phyloP scores from a whole-genome alignment of 345 rosid species.

The Carallia pectinifolia region DNA sequence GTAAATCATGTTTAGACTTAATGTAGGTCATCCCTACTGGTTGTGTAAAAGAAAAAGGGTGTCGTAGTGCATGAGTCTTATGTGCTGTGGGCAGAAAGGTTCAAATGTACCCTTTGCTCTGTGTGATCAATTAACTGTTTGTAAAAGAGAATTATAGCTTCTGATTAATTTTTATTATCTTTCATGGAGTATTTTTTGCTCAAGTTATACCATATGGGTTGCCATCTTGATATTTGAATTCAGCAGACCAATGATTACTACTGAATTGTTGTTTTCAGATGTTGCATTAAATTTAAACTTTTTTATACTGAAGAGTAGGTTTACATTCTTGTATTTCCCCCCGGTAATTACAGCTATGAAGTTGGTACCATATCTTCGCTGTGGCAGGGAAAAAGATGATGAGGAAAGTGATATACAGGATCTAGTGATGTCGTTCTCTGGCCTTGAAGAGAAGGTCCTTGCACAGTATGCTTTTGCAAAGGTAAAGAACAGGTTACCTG shows the following conservation, averaged over 20 bases:
- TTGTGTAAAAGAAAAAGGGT: too few species aligned
- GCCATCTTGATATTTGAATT: too few species aligned
- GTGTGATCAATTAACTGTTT: too few species aligned
- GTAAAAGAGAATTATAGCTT: not conserved
- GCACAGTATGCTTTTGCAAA: conserved; percentile 90
- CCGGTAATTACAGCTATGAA: conserved; percentile 15
- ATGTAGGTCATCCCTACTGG: too few species aligned
- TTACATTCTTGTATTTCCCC: conserved; percentile 4
- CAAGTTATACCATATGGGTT: too few species aligned
- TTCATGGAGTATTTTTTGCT: too few species aligned
- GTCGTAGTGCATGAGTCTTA: too few species aligned
- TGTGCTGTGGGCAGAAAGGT: too few species aligned
- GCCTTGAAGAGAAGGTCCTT: conserved; percentile 87
- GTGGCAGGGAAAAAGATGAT: conserved; percentile 62
- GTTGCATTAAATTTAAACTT: not conserved
- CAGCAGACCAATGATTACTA: too few species aligned
- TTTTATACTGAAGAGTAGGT: not conserved
- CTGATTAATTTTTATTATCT: not conserved
- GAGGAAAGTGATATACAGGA: conserved; percentile 74
- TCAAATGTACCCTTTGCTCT: too few species aligned
- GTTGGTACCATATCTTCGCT: conserved; percentile 16
- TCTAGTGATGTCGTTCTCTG: conserved; percentile 65
- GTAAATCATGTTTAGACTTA: not conserved
- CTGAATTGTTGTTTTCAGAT: too few species aligned
- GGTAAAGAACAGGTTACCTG: conserved; percentile 42